A percentile compares a stretch with the other conserved stretches of the same genome.
These are phyloP conservation scores for Yamadazyma sp. DNA, from an alignment of 805 yeast genomes.

Conservation along the genomic window DNA sequence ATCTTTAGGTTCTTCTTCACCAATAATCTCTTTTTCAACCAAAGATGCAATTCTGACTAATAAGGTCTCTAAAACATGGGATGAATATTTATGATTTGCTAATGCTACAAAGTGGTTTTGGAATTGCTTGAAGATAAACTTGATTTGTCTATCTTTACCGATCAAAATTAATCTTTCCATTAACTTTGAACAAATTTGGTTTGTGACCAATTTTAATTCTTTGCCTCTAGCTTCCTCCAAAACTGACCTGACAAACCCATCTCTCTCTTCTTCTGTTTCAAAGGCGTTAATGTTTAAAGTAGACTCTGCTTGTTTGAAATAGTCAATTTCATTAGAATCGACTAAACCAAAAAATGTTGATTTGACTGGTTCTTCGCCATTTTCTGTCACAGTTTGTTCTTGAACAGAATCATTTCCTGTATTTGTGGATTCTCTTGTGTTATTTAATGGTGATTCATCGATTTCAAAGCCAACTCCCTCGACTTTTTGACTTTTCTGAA, in stretches of 20 bases:
- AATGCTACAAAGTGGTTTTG: slow-evolving; percentile 72
- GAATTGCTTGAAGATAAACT: slow-evolving; percentile 62
- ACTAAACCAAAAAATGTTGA: slow-evolving; percentile 75
- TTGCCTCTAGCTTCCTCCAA: slow-evolving; percentile 85
- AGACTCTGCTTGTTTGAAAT: slow-evolving; percentile 90
- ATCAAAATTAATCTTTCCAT: slow-evolving; percentile 79
- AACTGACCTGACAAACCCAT: slow-evolving; percentile 70
- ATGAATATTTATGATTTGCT: slow-evolving; percentile 84
- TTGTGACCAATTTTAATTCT: slow-evolving; percentile 87
- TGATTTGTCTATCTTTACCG: slow-evolving; percentile 64
- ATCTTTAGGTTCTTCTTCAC: slow-evolving; percentile 36
- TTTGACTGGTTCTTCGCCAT: slow-evolving; percentile 9
- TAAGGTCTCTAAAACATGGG: slow-evolving; percentile 89
- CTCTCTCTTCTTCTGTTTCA: slow-evolving; percentile 66
- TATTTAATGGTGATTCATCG: slow-evolving; percentile 9
- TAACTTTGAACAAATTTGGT: slow-evolving; percentile 91
- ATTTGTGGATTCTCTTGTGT: slow-evolving; percentile 1
- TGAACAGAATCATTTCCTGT: slow-evolving; percentile 1
- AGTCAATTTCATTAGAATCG: slow-evolving; percentile 79
- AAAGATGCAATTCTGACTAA: slow-evolving; percentile 71
- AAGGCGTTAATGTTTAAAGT: slow-evolving; percentile 80
- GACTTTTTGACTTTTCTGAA: slow-evolving; percentile 25
- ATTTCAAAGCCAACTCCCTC: slow-evolving; percentile 17
- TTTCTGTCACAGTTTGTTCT: not conserved
- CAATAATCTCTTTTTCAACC: slow-evolving; percentile 67